phyloP scores from a whole-genome alignment of 306 rosid genomes.

The Medicago truncatula region MtrunA17r5.0-ANR NC_053042.1:34922501-34923000 shows the following conservation, averaged over 20 bases:
- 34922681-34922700: constrained; percentile 27
- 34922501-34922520: constrained; percentile 23
- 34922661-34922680: background rate
- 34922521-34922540: constrained; percentile 36
- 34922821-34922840: constrained; percentile 1
- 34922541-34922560: constrained; percentile 29
- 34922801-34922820: constrained; percentile 10
- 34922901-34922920: constrained; percentile 16
- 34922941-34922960: constrained; percentile 7
- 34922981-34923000: background rate
- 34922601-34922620: constrained; percentile 7
- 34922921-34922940: constrained; percentile 15
- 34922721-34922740: constrained; percentile 11
- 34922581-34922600: background rate
- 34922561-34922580: constrained; percentile 26
- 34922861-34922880: constrained; percentile 3
- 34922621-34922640: constrained; percentile 16
- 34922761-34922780: background rate
- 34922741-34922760: constrained; percentile 4
- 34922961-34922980: background rate
- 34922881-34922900: constrained; percentile 3
- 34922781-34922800: constrained; percentile 25
- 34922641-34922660: constrained; percentile 33
- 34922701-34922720: constrained; percentile 27
- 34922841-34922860: constrained; percentile 27